These are phyloP conservation scores for Pezicula carpinea DNA, from an alignment of 2,329 filamentous ascomycete species.

Conservation along the genomic window DNA sequence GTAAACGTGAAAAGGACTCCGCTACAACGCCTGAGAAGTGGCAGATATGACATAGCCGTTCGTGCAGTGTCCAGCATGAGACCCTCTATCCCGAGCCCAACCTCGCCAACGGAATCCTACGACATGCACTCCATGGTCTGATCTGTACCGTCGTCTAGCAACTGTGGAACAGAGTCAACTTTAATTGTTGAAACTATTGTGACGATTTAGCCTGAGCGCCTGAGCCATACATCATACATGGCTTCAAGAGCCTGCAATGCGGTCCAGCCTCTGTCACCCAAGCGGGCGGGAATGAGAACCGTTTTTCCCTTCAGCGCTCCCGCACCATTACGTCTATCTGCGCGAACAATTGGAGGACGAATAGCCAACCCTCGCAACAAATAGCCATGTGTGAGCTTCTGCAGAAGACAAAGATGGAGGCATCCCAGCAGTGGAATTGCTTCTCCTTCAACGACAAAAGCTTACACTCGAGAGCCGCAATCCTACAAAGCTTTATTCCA, in stretches of 20 bases:
- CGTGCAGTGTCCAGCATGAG: constrained; percentile 39
- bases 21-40: constrained; percentile 31
- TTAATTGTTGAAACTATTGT: constrained; percentile 41
- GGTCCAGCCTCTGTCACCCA: constrained; percentile 33
- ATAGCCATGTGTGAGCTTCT: constrained; percentile 36
- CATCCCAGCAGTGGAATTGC: constrained; percentile 30
- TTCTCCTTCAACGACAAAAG: no score
- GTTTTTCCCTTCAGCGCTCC: constrained; percentile 37
- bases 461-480: no score
- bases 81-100: constrained; percentile 33
- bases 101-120: constrained; percentile 23
- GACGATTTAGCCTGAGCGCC: constrained; percentile 39
- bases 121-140: constrained; percentile 36
- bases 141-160: constrained; percentile 35
- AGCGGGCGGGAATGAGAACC: constrained; percentile 32
- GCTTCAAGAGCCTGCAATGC: constrained; percentile 40
- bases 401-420: constrained; percentile 33
- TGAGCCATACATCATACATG: constrained; percentile 37
- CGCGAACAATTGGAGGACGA: constrained; percentile 32
- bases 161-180: constrained; percentile 30
- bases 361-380: constrained; percentile 36
- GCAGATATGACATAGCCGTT: constrained; percentile 30
- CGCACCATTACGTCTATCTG: constrained; percentile 16
- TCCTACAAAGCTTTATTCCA: no score
- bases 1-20: constrained; percentile 33